Evolutionary conservation across 2,329 filamentous ascomycete genomes (phyloP), one percentile per base, ranked within the genome.

Genomic region (Gnomoniopsis sp.): DNA sequence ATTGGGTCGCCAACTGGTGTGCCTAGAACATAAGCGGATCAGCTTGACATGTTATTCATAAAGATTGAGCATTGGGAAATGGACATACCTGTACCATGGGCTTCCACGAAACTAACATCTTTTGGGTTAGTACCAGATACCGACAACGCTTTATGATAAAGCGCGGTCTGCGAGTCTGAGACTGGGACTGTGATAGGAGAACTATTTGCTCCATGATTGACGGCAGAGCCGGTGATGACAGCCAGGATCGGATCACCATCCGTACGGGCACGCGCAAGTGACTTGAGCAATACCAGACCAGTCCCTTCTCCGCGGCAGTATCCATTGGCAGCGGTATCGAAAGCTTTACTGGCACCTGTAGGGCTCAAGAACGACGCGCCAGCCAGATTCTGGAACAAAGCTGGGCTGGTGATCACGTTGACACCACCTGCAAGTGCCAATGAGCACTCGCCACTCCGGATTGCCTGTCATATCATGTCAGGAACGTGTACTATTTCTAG

Each of bases 271-370:
- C 79, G 74, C 15, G 76, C 71, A 1, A 84, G 66, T 8, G 74
- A 67, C 67, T 84, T 85, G 26, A 85, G 61, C 3, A 84, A 71
- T 3, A 85, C 70, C 8, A 75, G 69, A 0, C 72, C 81, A 33
- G 76, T 71, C 10, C 73, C 80, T 53, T 85, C 82, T 2, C 71
- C 79, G 15, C 82, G 75, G 59, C 79, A 82, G 61, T 84, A 85
- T 6, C 82, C 81, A 65, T 82, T 78, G 1, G 80, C 81, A 23
- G 67, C 67, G 17, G 72, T 70, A 55, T 81, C 78, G 49, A 76
- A 82, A 2, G 75, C 73, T 51, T 80, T 80, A 62, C 81, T 84
- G 12, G 74, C 69, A 0, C 79, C 77, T 1, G 72, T 77, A 0
- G 70, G 69, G 17, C 73, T 77, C 0, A 81, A 64, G 55, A 80